Evolutionary conservation across 768 basidiomycete species (phyloP).

Genomic region (Baorangia bicolor): DNA sequence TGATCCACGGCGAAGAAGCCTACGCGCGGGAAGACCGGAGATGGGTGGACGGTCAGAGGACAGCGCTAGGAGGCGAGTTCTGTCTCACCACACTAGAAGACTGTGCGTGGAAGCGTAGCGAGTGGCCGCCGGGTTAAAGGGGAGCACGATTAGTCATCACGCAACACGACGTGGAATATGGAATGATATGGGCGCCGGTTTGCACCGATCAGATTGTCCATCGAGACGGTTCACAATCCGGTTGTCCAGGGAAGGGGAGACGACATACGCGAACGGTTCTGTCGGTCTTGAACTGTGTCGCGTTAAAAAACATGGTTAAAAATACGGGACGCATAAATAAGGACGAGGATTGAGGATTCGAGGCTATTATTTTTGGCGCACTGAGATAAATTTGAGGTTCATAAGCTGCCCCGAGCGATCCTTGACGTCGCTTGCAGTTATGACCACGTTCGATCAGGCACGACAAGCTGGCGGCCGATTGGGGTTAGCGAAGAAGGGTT

Average conservation of each 20-base stretch:
- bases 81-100: constrained; percentile 8
- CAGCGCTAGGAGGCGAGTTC: constrained; percentile 1
- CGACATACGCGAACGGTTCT: neutral
- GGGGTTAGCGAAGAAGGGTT: constrained; percentile 9
- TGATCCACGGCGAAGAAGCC: constrained; percentile 30
- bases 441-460: constrained; percentile 30
- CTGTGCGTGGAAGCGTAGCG: constrained; percentile 22
- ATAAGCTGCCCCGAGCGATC: constrained; percentile 13
- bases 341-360: constrained; percentile 3
- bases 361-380: constrained; percentile 35
- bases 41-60: constrained; percentile 10
- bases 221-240: neutral
- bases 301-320: constrained; percentile 15
- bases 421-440: constrained; percentile 26
- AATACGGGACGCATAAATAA: constrained; percentile 28
- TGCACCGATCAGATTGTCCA: neutral
- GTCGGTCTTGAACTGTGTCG: neutral
- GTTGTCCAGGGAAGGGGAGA: neutral
- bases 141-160: constrained; percentile 22
- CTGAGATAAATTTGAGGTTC: constrained; percentile 25
- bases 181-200: constrained; percentile 8
- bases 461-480: constrained; percentile 6
- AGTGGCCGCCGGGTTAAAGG: constrained; percentile 24
- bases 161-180: constrained; percentile 15
- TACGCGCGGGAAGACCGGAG: constrained; percentile 28